Evolutionary conservation across 768 basidiomycete genomes (phyloP), one percentile per base, ranked within the genome.

Genomic region (Mycena belliarum): DNA sequence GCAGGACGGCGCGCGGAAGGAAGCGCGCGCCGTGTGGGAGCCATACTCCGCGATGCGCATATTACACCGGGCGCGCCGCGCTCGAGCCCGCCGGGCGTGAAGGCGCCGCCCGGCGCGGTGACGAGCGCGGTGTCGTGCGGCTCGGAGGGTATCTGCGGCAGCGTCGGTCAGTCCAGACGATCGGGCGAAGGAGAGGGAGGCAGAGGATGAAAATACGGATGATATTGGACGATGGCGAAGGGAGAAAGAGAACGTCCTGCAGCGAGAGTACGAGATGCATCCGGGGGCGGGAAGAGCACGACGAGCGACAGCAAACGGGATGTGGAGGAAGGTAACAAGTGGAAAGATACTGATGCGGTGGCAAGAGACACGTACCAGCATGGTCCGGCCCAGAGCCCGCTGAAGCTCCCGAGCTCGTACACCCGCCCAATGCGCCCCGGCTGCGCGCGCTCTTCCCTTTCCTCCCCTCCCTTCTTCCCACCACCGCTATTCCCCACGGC

Each of bases 11-110:
- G n/a, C n/a, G n/a, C n/a, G n/a, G 14, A 4, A 55, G 44, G 43
- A 59, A 6, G 23, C 37, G 37, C 33, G 50, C 28, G 21, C 42
- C 45, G 2, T 21, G 47, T 61, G 73, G 65, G 63, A 78, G 64
- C 78, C 80, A 82, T 81, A 77, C 63, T 82, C 80, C 37, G 73
- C 72, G 16, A 82, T 70, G 12, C 74, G 72, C 71, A 82, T 74
- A 57, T n/a, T 75, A 81, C 40, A 82, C 63, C 14, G 81, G 79
- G 15, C 69, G 63, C 20, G 69, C 72, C 43, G 51, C 65, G 45
- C 46, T 52, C 46, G 66, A 72, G 38, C 55, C 42, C 55, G 61
- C 48, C 51, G 66, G 20, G 0, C 57, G 62, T 57, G 42, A 59
- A 35, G 15, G 46, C 50, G 60, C 66, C 67, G 26, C 63, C 56